Conservation (phyloP, 1,284 basidiomycete species). For the Microbotryum saponariae region DNA sequence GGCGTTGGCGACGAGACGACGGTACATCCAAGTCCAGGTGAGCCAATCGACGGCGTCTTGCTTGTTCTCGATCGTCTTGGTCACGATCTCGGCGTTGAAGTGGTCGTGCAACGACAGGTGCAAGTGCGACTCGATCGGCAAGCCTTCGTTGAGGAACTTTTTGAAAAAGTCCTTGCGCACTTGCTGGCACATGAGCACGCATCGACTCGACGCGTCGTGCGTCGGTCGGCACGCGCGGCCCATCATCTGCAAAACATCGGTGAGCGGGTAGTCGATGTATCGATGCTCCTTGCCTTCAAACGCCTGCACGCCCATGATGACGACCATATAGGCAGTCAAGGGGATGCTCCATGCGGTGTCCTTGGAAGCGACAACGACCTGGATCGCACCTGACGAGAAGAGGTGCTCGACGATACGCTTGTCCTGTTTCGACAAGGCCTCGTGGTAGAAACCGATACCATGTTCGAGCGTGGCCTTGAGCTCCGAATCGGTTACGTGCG, state of each 20-base stretch:
- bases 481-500: conserved; percentile 69
- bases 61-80: conserved; percentile 98
- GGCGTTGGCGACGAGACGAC: conserved; percentile 68
- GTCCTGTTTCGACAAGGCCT: conserved; percentile 83
- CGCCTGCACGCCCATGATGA: conserved; percentile 95
- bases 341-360: conserved; percentile 95
- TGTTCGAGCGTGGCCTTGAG: conserved; percentile 76
- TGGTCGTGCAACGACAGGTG: conserved; percentile 86
- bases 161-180: conserved; percentile 60
- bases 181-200: conserved; percentile 93
- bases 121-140: conserved; percentile 94
- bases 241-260: conserved; percentile 98
- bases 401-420: conserved; percentile 88
- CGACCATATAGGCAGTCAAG: conserved; percentile 88
- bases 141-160: conserved; percentile 91
- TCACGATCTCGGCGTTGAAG: conserved; percentile 96
- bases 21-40: conserved; percentile 94
- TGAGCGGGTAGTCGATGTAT: conserved; percentile 94
- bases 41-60: conserved; percentile 65
- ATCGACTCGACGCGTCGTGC: conserved; percentile 78
- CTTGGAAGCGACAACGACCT: conserved; percentile 89
- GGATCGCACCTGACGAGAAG: conserved; percentile 89
- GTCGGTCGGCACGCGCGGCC: conserved; percentile 83
- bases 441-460: conserved; percentile 93
- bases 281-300: conserved; percentile 81